Percentiles rank a stretch among this genome's conserved stretches.
phyloP scores from a whole-genome alignment of 2,329 filamentous ascomycete species.

The Ophiostoma triangulosporum region DNA sequence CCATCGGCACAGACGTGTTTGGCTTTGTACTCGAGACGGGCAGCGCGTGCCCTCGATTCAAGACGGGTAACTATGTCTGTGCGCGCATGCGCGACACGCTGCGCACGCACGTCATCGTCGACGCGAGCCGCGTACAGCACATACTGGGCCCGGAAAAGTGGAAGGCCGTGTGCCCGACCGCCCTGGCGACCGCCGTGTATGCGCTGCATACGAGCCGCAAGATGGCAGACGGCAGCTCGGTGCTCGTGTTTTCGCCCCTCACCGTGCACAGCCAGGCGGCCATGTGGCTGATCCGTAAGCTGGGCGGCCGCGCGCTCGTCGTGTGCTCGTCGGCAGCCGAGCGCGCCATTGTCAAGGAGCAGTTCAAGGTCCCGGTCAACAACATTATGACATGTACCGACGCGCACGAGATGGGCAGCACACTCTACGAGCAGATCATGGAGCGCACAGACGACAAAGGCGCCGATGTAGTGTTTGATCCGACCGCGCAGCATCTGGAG shows the following conservation, averaged over 20 bases:
- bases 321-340: slow-evolving; percentile 27
- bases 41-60: slow-evolving; percentile 19
- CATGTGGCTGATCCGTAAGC: slow-evolving; percentile 23
- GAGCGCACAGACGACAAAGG: slow-evolving; percentile 20
- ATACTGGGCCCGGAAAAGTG: slow-evolving; percentile 13
- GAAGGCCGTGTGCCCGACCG: slow-evolving; percentile 21
- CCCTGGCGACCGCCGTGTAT: slow-evolving; percentile 29
- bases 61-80: slow-evolving; percentile 28
- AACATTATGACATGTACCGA: neutral
- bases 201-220: slow-evolving; percentile 22
- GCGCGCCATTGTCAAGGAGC: slow-evolving; percentile 21
- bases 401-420: no score
- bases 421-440: slow-evolving; percentile 16
- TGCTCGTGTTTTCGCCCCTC: slow-evolving; percentile 31
- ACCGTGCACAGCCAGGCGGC: slow-evolving; percentile 31
- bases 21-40: slow-evolving; percentile 26
- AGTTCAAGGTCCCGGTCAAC: slow-evolving; percentile 2
- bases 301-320: slow-evolving; percentile 23
- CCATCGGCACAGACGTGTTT: slow-evolving; percentile 23
- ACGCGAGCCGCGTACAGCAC: slow-evolving; percentile 23
- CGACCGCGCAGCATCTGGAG: slow-evolving; percentile 25
- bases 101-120: slow-evolving; percentile 21
- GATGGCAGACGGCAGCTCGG: slow-evolving; percentile 18
- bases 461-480: slow-evolving; percentile 33
- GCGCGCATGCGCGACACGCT: slow-evolving; percentile 26